Evolutionary conservation across 495 filamentous ascomycete genomes (phyloP).

Genomic region (Talaromyces ruber): DNA sequence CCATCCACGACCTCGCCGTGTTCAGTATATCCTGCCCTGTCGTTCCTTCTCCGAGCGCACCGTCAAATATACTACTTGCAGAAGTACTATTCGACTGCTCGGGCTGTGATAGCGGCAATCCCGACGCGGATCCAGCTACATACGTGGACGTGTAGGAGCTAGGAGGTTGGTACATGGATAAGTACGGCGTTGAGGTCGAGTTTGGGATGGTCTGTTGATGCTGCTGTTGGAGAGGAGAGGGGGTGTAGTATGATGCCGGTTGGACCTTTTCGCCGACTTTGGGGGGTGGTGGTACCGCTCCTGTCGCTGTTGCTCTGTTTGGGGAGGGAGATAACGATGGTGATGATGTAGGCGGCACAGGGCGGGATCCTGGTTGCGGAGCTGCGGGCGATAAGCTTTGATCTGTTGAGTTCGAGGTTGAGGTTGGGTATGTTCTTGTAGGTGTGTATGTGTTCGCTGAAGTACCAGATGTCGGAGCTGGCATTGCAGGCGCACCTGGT

Average conservation of each 20-base stretch:
- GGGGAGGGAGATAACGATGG: conserved; percentile 5
- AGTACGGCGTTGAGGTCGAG: conserved; percentile 30
- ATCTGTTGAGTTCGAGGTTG: conserved; percentile 13
- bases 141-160: conserved; percentile 12
- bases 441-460: conserved; percentile 22
- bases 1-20: conserved; percentile 51
- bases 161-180: conserved; percentile 47
- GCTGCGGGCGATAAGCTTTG: conserved; percentile 34
- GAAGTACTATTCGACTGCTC: neutral
- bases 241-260: conserved; percentile 19
- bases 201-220: conserved; percentile 20
- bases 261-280: conserved; percentile 36
- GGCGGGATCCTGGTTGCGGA: conserved; percentile 53
- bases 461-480: conserved; percentile 12
- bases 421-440: conserved; percentile 18
- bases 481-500: conserved; percentile 11
- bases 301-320: neutral
- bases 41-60: conserved; percentile 24
- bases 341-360: conserved; percentile 21
- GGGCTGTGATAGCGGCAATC: neutral
- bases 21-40: conserved; percentile 40
- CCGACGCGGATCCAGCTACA: neutral
- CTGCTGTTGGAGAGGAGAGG: conserved; percentile 18
- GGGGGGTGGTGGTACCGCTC: conserved; percentile 44
- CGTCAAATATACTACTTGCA: neutral